Evolutionary conservation across 2,329 filamentous ascomycete species (phyloP), one percentile per base, ranked within the genome.

Genomic region (Uncinocarpus reesii): DNA sequence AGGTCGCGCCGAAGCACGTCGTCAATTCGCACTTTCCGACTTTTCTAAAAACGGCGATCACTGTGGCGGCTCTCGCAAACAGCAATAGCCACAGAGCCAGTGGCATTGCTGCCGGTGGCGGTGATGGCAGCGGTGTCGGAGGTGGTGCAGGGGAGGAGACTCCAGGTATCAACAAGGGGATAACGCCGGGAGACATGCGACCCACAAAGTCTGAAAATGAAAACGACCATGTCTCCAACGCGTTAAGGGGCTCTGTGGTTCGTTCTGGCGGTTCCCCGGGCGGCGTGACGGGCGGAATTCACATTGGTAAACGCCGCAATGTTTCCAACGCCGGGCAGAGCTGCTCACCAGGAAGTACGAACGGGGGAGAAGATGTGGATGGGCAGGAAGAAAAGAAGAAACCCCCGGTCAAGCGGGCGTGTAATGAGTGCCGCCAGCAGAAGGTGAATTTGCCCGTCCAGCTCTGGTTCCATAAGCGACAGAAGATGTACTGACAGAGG

Each of bases 351-450:
- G 67, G 65, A 28, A 73, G 70, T 56, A 59, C 66, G 18, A 67
- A 71, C 40, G 49, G 47, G 16, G 61, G 60, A 48, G 69, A 71
- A 23, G 72, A 72, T 34, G 62, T 61, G 37, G 67, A 69, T 26
- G 56, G 53, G 40, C 62, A 65, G 36, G 69, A 71, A 53, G 68
- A 71, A 50, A 66, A 63, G 57, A 68, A 62, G 51, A 62, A 67
- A 50, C 66, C 66, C 49, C 71, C 71, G 2, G 68, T 73, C 53
- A 80, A 83, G 66, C 71, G 80, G 58, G 80, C 80, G 16, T 83
- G 80, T 62, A 83, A 83, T 62, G 79, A 83, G 60, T 84, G 80
- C 62, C 71, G 80, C 42, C 80, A 84, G 63, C 80, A 84, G 59
- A 83, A 83, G 71, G 80, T 83, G 55, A 63, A 62, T 28, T 37